phyloP scores from a whole-genome alignment of 2,329 filamentous ascomycete genomes.

The Cordyceps javanica region DNA sequence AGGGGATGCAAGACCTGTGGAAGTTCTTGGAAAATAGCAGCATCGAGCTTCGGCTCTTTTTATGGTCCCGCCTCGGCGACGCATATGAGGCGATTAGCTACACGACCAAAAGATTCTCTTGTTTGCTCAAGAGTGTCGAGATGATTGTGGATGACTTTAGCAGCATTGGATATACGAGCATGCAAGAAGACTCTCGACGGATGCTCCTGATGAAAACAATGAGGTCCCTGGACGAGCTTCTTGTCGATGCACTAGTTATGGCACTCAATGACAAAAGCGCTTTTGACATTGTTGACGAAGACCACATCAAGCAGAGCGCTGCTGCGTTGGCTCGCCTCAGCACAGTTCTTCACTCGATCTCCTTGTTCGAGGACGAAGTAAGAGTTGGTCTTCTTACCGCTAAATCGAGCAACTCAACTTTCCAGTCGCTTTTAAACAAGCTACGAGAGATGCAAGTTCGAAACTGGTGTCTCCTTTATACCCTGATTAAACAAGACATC shows the following conservation, averaged over 20 bases:
- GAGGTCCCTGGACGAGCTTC: slow-evolving; percentile 70
- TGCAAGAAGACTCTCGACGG: slow-evolving; percentile 58
- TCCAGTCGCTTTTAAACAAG: slow-evolving; percentile 52
- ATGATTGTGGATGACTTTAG: slow-evolving; percentile 62
- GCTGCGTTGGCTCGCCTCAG: slow-evolving; percentile 64
- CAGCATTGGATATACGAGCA: slow-evolving; percentile 56
- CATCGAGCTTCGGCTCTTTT: slow-evolving; percentile 73
- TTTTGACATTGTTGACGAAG: slow-evolving; percentile 79
- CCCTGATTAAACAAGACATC: slow-evolving; percentile 69
- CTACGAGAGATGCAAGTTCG: slow-evolving; percentile 83
- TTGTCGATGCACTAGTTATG: slow-evolving; percentile 64
- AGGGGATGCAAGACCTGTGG: slow-evolving; percentile 68
- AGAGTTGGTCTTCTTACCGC: slow-evolving; percentile 65
- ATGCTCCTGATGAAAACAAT: slow-evolving; percentile 68
- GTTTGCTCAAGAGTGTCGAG: slow-evolving; percentile 78
- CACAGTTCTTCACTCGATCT: slow-evolving; percentile 70
- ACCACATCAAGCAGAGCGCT: slow-evolving; percentile 68
- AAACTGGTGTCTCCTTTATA: slow-evolving; percentile 83
- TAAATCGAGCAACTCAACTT: slow-evolving; percentile 51
- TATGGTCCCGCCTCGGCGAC: slow-evolving; percentile 87
- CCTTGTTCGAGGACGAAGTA: slow-evolving; percentile 81
- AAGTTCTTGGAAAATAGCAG: slow-evolving; percentile 78
- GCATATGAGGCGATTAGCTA: slow-evolving; percentile 85
- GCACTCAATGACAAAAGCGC: slow-evolving; percentile 60
- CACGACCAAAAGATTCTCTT: slow-evolving; percentile 80